Percentiles rank a stretch among this genome's conserved stretches.
These are phyloP conservation scores for Ogataea kodamae DNA, from an alignment of 805 yeast genomes.

Conservation along the genomic window DNA sequence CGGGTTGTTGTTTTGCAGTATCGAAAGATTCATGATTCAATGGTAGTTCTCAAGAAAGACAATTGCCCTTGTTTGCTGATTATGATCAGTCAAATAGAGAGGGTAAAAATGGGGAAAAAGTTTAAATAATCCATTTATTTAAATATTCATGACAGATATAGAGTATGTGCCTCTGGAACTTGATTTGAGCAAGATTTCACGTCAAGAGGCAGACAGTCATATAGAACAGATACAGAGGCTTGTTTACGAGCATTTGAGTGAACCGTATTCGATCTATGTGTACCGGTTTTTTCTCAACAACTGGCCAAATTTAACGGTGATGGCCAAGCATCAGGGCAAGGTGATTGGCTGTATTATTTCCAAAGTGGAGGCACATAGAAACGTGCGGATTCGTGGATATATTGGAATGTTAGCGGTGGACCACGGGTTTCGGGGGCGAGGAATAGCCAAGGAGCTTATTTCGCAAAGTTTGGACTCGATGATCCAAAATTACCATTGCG, in stretches of 20 bases:
- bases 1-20: conserved; percentile 22
- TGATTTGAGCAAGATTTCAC: conserved; percentile 13
- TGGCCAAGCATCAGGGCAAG: conserved; percentile 45
- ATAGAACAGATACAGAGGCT: conserved; percentile 50
- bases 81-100: conserved; percentile 10
- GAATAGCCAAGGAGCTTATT: conserved; percentile 77
- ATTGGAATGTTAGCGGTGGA: conserved; percentile 95
- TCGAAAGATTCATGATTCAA: conserved; percentile 23
- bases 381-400: conserved; percentile 76
- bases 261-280: conserved; percentile 92
- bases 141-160: conserved; percentile 13
- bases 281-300: conserved; percentile 84
- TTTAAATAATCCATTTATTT: neutral
- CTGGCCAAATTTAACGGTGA: conserved; percentile 83
- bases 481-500: conserved; percentile 60
- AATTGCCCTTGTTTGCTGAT: conserved; percentile 11
- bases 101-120: conserved; percentile 8
- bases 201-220: conserved; percentile 34
- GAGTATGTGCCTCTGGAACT: conserved; percentile 22
- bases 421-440: conserved; percentile 64
- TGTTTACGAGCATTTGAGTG: conserved; percentile 74
- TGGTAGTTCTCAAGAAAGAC: too few species aligned
- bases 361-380: conserved; percentile 73
- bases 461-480: conserved; percentile 58
- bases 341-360: conserved; percentile 85